A percentile compares a stretch with the other conserved stretches of the same genome.
phyloP scores from a whole-genome alignment of 106 monocot species.

The Phalaenopsis equestris region DNA sequence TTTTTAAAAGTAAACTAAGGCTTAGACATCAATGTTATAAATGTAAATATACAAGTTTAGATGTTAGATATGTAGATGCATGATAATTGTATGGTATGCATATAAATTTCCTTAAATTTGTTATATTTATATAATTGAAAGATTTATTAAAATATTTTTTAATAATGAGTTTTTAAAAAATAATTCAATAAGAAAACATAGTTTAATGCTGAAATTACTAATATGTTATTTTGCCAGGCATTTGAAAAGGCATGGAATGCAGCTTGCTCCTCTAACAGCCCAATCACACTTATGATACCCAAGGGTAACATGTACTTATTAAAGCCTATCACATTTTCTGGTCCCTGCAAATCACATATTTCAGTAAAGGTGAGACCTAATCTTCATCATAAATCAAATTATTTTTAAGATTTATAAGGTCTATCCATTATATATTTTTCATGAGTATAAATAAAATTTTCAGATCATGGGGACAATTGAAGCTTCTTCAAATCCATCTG shows the following conservation, averaged over 20 bases:
- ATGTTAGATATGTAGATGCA: too few species aligned
- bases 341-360: constrained; percentile 71
- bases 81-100: too few species aligned
- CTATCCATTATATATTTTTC: too few species aligned
- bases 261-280: constrained; percentile 27
- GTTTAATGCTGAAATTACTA: not conserved
- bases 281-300: constrained; percentile 25
- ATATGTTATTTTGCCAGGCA: constrained; percentile 19
- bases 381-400: not conserved
- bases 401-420: not conserved
- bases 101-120: too few species aligned
- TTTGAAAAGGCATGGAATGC: constrained; percentile 37
- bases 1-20: too few species aligned
- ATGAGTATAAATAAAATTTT: not conserved
- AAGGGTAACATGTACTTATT: constrained; percentile 21
- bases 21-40: too few species aligned
- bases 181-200: too few species aligned
- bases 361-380: constrained; percentile 25
- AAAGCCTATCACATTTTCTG: constrained; percentile 52
- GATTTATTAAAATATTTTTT: too few species aligned
- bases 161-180: too few species aligned
- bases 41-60: too few species aligned
- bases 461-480: constrained; percentile 62
- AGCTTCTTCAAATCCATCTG: constrained; percentile 36
- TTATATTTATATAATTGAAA: too few species aligned